Evolutionary conservation across 2,329 filamentous ascomycete species (phyloP), one percentile per base, ranked within the genome.

Genomic region (Polychaeton citri): DNA sequence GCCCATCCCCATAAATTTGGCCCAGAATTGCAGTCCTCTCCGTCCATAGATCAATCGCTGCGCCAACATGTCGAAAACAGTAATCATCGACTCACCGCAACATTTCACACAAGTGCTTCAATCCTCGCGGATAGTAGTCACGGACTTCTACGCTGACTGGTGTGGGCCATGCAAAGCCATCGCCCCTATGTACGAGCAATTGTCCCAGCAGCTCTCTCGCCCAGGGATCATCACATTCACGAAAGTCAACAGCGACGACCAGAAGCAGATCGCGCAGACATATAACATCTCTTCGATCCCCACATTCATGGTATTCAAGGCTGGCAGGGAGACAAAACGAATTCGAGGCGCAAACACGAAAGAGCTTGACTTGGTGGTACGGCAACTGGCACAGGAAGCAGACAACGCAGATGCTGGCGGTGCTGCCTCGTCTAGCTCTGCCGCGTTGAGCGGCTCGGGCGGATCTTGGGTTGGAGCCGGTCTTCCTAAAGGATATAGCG

Each of bases 141-240:
- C 80, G 52, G 83, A 94, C 63, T 95, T 95, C 69, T 88, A 83
- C 52, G 84, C 86, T 51, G 79, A 84, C 53, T 90, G 81, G 79
- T 93, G 82, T 54, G 78, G 67, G 21, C 81, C 85, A 52, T 93
- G 86, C 72, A 81, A 84, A 50, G 69, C 74, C 45, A 86, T 96
- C 46, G 81, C 81, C 5, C 84, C 87, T 13, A 61, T 86, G 43
- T 95, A 84, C 64, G 82, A 90, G 52, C 66, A 78, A 55, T 72
- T 95, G 33, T 77, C 86, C 20, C 56, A 62, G 31, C 70, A 77
- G 42, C 71, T 93, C 32, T 81, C 83, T 13, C 72, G 76, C 35
- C 72, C 79, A 12, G 76, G 78, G 47, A 66, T 72, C 45, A 78
- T 94, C 49, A 82, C 79, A 21, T 95, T 96, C 58, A 76, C 76